A percentile compares a stretch with the other conserved stretches of the same genome.
Conservation (phyloP, 257 asterid genomes). For the Avicennia marina region DNA sequence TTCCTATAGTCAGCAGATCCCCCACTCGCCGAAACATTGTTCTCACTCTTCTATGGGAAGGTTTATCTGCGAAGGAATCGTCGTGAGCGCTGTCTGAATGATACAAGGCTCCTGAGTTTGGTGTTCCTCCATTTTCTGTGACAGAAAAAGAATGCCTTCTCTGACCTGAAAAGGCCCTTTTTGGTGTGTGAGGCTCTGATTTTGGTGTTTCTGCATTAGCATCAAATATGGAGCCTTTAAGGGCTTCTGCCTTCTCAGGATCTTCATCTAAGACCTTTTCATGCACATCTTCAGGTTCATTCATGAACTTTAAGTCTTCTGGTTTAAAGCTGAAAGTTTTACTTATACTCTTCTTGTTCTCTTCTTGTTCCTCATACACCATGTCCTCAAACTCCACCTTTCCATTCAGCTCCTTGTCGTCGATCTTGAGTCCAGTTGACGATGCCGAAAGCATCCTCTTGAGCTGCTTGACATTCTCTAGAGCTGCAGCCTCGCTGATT, state of each 20-base stretch:
- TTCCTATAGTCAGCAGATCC: slow-evolving; percentile 46
- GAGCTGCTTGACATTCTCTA: slow-evolving; percentile 55
- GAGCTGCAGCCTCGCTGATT: slow-evolving; percentile 55
- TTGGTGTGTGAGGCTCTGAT: slow-evolving; percentile 56
- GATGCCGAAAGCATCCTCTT: slow-evolving; percentile 53
- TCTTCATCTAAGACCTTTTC: slow-evolving; percentile 34
- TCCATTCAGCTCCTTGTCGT: slow-evolving; percentile 29
- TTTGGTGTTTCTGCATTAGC: slow-evolving; percentile 44
- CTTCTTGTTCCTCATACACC: slow-evolving; percentile 3
- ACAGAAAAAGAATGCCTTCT: slow-evolving; percentile 28
- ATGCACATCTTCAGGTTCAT: slow-evolving; percentile 23
- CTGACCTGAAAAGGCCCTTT: slow-evolving; percentile 19
- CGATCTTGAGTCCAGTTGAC: slow-evolving; percentile 31
- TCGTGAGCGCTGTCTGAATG: slow-evolving; percentile 25
- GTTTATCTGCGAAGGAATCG: slow-evolving; percentile 39
- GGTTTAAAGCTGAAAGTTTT: slow-evolving; percentile 44
- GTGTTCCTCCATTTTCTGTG: slow-evolving; percentile 27
- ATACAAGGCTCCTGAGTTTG: slow-evolving; percentile 31
- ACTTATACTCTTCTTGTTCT: slow-evolving; percentile 6
- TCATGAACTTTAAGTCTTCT: slow-evolving; percentile 46
- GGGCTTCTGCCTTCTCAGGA: slow-evolving; percentile 58
- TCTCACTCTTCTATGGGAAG: slow-evolving; percentile 28
- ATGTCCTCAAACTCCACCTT: slow-evolving; percentile 25
- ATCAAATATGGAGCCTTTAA: slow-evolving; percentile 70
- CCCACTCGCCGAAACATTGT: slow-evolving; percentile 67